Evolutionary conservation across 148 eudicot genomes (phyloP).

Genomic region (Chenopodium berlandieri): DNA sequence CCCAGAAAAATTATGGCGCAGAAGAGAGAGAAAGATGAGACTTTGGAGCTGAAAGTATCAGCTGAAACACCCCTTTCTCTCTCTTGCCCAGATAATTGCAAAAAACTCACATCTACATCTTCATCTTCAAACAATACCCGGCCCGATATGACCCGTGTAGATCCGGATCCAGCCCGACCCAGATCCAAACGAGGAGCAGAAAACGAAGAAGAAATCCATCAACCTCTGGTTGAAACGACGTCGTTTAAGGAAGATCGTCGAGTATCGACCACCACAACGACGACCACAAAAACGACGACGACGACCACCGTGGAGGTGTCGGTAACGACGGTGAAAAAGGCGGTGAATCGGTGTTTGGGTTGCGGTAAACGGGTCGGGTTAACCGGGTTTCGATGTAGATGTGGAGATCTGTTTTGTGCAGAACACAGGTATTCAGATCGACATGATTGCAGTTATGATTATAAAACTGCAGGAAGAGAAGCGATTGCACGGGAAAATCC

Average conservation of each 20-base stretch:
- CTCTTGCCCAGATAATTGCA: constrained; percentile 31
- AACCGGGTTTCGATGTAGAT: constrained; percentile 70
- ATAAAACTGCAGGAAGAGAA: constrained; percentile 68
- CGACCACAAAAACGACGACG: neutral
- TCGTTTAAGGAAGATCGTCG: neutral
- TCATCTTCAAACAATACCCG: neutral
- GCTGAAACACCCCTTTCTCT: constrained; percentile 30
- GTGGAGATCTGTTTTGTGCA: constrained; percentile 73
- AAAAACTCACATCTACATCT: constrained; percentile 8
- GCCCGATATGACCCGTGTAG: constrained; percentile 23
- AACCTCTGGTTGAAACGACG: constrained; percentile 10
- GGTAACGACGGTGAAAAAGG: constrained; percentile 24
- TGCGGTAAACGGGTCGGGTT: constrained; percentile 68
- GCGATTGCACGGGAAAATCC: constrained; percentile 75
- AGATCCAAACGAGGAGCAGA: constrained; percentile 30
- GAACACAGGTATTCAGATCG: constrained; percentile 83
- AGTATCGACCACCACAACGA: neutral
- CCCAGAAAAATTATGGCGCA: constrained; percentile 43
- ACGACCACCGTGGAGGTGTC: neutral
- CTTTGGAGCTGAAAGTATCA: constrained; percentile 63
- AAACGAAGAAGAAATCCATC: neutral
- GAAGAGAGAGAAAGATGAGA: constrained; percentile 66
- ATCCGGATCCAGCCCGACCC: constrained; percentile 27
- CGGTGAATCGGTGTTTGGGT: constrained; percentile 59
- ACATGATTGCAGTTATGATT: constrained; percentile 71